Percentiles rank a stretch among this genome's conserved stretches.
phyloP scores from a whole-genome alignment of 345 rosid species.

The Boechera divaricarpa region DNA sequence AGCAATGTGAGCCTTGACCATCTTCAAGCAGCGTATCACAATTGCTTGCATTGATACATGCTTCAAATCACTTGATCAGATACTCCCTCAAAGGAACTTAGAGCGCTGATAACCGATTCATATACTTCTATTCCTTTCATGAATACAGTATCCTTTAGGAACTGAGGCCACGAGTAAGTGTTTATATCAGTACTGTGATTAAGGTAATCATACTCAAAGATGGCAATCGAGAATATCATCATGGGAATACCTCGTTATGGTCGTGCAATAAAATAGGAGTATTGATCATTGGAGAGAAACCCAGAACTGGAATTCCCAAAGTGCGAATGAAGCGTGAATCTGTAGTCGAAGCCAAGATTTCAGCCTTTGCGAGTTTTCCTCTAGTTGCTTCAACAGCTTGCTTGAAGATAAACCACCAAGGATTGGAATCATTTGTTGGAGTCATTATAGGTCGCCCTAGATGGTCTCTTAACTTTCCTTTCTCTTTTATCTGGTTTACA shows the following conservation, averaged over 20 bases:
- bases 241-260: slow-evolving; percentile 75
- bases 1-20: slow-evolving; percentile 25
- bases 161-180: slow-evolving; percentile 49
- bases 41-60: not conserved
- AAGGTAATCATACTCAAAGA: not conserved
- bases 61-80: slow-evolving; percentile 42
- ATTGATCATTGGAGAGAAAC: slow-evolving; percentile 88
- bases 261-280: slow-evolving; percentile 88
- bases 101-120: slow-evolving; percentile 67
- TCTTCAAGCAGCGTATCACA: slow-evolving; percentile 8
- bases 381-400: slow-evolving; percentile 73
- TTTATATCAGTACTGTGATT: slow-evolving; percentile 11
- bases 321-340: slow-evolving; percentile 73
- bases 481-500: slow-evolving; percentile 51
- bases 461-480: slow-evolving; percentile 65
- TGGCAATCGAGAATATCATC: not conserved
- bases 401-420: slow-evolving; percentile 88
- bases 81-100: slow-evolving; percentile 67
- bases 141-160: slow-evolving; percentile 70
- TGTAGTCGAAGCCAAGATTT: slow-evolving; percentile 86
- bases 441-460: slow-evolving; percentile 73
- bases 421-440: slow-evolving; percentile 71
- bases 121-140: slow-evolving; percentile 81
- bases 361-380: slow-evolving; percentile 81
- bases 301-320: slow-evolving; percentile 76